These are phyloP conservation scores for Nannizziopsis arthrosporioides DNA, from an alignment of 2,329 filamentous ascomycete genomes.

Conservation along the genomic window DNA sequence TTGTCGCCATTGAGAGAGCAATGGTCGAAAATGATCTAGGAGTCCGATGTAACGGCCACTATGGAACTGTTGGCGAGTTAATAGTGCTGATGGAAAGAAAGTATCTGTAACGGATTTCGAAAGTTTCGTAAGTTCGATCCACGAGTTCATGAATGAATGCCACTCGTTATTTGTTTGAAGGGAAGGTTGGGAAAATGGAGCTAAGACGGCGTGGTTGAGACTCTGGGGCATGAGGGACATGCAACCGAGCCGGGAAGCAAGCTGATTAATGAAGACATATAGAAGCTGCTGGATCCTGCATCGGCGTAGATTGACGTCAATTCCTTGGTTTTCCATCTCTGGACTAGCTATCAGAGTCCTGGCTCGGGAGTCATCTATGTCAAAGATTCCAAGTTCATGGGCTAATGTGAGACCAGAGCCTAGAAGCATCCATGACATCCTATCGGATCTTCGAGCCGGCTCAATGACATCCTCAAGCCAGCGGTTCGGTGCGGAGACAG, in stretches of 20 bases:
- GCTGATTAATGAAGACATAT: constrained; percentile 41
- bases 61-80: constrained; percentile 31
- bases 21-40: constrained; percentile 36
- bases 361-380: constrained; percentile 29
- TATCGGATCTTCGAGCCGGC: constrained; percentile 42
- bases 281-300: constrained; percentile 29
- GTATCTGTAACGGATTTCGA: constrained; percentile 44
- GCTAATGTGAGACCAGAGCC: constrained; percentile 44
- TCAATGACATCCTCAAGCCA: constrained; percentile 46
- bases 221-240: constrained; percentile 43
- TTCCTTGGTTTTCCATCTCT: constrained; percentile 17
- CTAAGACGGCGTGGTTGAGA: constrained; percentile 29
- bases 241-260: constrained; percentile 42
- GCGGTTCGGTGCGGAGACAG: constrained; percentile 25
- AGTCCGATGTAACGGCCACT: constrained; percentile 43
- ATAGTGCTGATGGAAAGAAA: constrained; percentile 38
- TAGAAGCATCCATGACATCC: constrained; percentile 51
- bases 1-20: constrained; percentile 31
- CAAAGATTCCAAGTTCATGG: constrained; percentile 42
- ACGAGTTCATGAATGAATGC: constrained; percentile 42
- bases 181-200: constrained; percentile 24
- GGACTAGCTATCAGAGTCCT: constrained; percentile 12
- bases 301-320: constrained; percentile 22
- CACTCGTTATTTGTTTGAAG: constrained; percentile 33
- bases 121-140: constrained; percentile 39